These are phyloP conservation scores for Cicer arietinum DNA, from an alignment of 306 rosid genomes.

Conservation along the genomic window DNA sequence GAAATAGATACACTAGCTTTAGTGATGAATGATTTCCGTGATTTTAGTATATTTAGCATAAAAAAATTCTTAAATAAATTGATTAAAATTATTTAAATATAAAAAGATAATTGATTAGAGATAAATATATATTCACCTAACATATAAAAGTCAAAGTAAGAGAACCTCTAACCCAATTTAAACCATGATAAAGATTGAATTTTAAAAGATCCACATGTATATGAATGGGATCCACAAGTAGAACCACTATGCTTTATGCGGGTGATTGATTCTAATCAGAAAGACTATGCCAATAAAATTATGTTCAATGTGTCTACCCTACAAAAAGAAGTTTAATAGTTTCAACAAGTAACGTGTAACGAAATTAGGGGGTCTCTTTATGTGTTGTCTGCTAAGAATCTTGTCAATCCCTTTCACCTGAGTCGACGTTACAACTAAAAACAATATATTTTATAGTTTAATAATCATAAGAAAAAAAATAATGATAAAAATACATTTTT, in stretches of 20 bases:
- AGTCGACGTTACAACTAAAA: slow-evolving; percentile 45
- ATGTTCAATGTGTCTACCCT: slow-evolving; percentile 36
- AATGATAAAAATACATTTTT: too few species aligned
- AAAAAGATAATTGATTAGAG: too few species aligned
- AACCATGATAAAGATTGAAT: too few species aligned
- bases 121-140: too few species aligned
- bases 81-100: too few species aligned
- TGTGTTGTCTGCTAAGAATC: slow-evolving; percentile 12
- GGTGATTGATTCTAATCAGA: slow-evolving; percentile 26
- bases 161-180: too few species aligned
- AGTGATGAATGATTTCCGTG: too few species aligned
- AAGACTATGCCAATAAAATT: neutral
- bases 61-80: too few species aligned
- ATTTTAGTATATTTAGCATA: too few species aligned
- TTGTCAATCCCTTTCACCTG: slow-evolving; percentile 46
- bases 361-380: slow-evolving; percentile 31
- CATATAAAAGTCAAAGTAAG: too few species aligned
- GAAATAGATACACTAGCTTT: too few species aligned
- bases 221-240: slow-evolving; percentile 21
- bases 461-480: neutral
- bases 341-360: slow-evolving; percentile 27
- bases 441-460: neutral
- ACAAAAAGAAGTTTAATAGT: slow-evolving; percentile 25
- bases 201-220: too few species aligned
- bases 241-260: slow-evolving; percentile 23